Conservation (phyloP, 2,329 filamentous ascomycete genomes). For the Talaromyces funiculosus region DNA sequence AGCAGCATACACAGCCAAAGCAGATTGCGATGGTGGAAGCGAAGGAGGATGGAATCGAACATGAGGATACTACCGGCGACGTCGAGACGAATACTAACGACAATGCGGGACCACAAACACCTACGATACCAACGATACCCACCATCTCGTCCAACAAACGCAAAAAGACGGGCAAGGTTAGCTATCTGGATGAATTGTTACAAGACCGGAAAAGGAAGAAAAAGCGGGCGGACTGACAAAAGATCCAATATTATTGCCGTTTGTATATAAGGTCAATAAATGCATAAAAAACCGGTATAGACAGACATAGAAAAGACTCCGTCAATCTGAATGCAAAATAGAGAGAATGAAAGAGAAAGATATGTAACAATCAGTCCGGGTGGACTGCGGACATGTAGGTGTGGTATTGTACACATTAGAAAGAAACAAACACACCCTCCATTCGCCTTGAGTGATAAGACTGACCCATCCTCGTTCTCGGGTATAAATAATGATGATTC, state of each 20-base stretch:
- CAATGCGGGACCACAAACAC: neutral
- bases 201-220: conserved; percentile 41
- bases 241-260: neutral
- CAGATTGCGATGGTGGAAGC: neutral
- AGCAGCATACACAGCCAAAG: neutral
- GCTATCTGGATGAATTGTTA: conserved; percentile 52
- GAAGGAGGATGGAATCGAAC: neutral
- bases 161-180: conserved; percentile 25
- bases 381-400: neutral
- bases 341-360: neutral
- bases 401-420: neutral
- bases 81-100: neutral
- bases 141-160: conserved; percentile 8
- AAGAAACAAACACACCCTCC: neutral
- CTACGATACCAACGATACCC: neutral
- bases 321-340: neutral
- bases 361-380: neutral
- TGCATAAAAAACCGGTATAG: neutral
- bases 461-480: conserved; percentile 2
- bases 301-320: neutral
- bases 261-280: neutral
- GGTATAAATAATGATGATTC: conserved; percentile 8
- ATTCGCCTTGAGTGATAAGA: conserved; percentile 9
- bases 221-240: neutral
- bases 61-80: too few relatives aligned